Base-by-base conservation (phyloP, 495 filamentous ascomycete genomes). In the Podospora anserina region DNA sequence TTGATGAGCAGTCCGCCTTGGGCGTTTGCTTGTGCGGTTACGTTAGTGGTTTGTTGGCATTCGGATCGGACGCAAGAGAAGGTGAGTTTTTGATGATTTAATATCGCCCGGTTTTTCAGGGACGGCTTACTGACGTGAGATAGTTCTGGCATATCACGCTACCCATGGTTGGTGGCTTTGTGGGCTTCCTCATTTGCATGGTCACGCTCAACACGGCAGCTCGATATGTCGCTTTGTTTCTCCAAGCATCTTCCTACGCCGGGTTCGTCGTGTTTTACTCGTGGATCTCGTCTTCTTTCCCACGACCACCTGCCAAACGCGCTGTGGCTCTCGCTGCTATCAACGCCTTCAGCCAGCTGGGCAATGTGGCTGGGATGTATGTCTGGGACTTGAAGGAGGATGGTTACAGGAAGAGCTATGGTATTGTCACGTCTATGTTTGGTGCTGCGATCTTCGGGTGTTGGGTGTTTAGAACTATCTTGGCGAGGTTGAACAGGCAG, bases 1-100 rank as follows among this genome's bases (percentile, higher is more conserved):
- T 85, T 92, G 5, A 86, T 95, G 66, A 92, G 90, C 62, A 87
- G 88, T 0, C 92, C 92, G 0, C 89, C 89, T 9, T 91, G 90
- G 79, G 84, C 85, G 5, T 83, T 93, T 20, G 86, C 88, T 39
- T 89, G 92, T 34, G 82, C 92, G 26, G 85, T 86, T 19, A 87
- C 90, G 32, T 88, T 92, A 68, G 27, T 83, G 34, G 93, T 92
- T 71, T 85, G 89, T 34, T 91, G 88, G 85, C 88, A 93, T 76
- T 88, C 91, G 5, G 92, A 94, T 77, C 83, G 85, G 53, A 89
- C 86, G 0, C 88, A 89, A 44, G 90, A 94, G 70, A 82, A 81
- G 73, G 77, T 56, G 74, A 30, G 16, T 18, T 7, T 26, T 15
- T 71, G 30, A 26, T 5, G 19, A 54, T 18, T 11, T 32, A 9